These are phyloP conservation scores for Pistacia integerrima DNA, from an alignment of 345 rosid species.

Conservation along the genomic window DNA sequence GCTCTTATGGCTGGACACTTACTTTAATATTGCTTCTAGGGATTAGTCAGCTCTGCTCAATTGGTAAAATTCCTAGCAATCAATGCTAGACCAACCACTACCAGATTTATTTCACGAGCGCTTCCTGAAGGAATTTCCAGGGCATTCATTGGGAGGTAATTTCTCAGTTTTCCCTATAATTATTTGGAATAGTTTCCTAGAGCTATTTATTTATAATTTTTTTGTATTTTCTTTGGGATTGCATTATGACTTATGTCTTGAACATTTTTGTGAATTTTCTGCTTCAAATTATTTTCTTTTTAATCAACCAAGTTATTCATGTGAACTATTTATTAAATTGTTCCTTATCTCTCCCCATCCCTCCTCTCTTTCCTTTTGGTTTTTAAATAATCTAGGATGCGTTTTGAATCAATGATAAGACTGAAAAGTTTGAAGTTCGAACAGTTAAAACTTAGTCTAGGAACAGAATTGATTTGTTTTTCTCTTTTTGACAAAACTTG, in stretches of 20 bases:
- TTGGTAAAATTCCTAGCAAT: constrained; percentile 91
- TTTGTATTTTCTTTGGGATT: not conserved
- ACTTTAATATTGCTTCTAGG: constrained; percentile 55
- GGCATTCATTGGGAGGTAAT: constrained; percentile 97
- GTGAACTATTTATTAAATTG: not conserved
- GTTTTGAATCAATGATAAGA: not conserved
- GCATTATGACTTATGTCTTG: too few relatives aligned
- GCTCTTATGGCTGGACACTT: constrained; percentile 19
- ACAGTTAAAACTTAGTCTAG: not conserved
- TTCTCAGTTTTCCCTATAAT: not conserved
- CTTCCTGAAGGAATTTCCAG: constrained; percentile 90
- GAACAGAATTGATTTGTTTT: not conserved
- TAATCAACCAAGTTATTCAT: not conserved
- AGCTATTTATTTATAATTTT: not conserved
- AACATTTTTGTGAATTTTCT: too few relatives aligned
- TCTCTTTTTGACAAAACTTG: not conserved
- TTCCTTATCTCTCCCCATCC: not conserved
- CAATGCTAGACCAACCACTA: constrained; percentile 92
- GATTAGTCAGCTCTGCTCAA: constrained; percentile 97
- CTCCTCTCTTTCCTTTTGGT: not conserved
- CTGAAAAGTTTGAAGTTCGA: not conserved
- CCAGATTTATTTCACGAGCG: constrained; percentile 79
- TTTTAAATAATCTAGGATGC: not conserved
- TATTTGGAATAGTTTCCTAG: not conserved
- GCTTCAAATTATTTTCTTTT: not conserved